phyloP scores from a whole-genome alignment of 345 rosid genomes.

The Lepidium sativum region DNA sequence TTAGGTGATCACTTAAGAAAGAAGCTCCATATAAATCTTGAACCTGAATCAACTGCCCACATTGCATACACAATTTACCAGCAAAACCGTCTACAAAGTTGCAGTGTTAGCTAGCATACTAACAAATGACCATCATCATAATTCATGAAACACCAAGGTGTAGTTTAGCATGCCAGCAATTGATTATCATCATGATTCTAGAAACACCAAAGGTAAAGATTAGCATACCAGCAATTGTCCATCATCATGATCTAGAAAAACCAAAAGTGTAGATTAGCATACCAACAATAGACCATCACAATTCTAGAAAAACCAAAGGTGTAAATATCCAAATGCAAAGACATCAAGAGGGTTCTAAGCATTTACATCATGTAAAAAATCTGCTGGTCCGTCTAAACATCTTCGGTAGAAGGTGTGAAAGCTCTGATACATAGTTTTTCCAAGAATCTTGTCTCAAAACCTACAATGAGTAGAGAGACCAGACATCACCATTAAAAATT shows the following conservation, averaged over 20 bases:
- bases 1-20: neutral
- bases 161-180: too few relatives aligned
- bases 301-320: constrained; percentile 31
- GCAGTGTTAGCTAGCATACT: too few relatives aligned
- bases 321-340: constrained; percentile 49
- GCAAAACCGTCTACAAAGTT: neutral
- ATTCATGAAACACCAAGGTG: too few relatives aligned
- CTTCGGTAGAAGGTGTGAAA: too few relatives aligned
- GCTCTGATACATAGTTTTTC: constrained; percentile 39
- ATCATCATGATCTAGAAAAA: constrained; percentile 37
- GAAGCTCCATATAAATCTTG: neutral
- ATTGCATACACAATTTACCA: too few relatives aligned
- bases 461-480: constrained; percentile 20
- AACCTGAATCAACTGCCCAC: neutral
- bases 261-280: constrained; percentile 24
- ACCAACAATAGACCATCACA: constrained; percentile 60
- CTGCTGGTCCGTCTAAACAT: constrained; percentile 35
- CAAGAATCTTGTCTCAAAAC: constrained; percentile 55
- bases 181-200: constrained; percentile 31
- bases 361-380: constrained; percentile 37
- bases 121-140: too few relatives aligned
- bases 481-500: neutral
- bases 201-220: constrained; percentile 31
- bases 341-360: constrained; percentile 47
- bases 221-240: constrained; percentile 52